Evolutionary conservation across 371 early-diverging fungal genomes (phyloP).

Genomic region (Mortierella sp.): DNA sequence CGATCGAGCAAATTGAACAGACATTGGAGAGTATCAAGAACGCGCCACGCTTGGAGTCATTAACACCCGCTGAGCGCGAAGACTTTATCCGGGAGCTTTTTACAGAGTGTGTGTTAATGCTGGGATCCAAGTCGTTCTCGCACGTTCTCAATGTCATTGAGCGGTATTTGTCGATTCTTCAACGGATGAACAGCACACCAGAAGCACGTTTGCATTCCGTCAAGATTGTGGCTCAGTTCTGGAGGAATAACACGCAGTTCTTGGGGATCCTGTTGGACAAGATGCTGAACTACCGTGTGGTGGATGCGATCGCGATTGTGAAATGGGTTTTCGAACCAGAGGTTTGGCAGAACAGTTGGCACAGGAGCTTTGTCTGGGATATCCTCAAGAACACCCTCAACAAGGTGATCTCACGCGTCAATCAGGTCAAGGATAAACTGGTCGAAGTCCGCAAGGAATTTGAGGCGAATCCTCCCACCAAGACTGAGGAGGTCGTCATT

Average conservation of each 20-base stretch:
- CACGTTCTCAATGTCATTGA: slow-evolving; percentile 93
- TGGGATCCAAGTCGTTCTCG: slow-evolving; percentile 93
- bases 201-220: slow-evolving; percentile 77
- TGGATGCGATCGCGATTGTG: slow-evolving; percentile 85
- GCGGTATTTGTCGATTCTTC: slow-evolving; percentile 76
- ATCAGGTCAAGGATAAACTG: slow-evolving; percentile 73
- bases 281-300: slow-evolving; percentile 90
- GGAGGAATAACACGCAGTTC: slow-evolving; percentile 87
- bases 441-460: slow-evolving; percentile 54
- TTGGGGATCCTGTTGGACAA: slow-evolving; percentile 90
- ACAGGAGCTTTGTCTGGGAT: slow-evolving; percentile 78
- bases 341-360: slow-evolving; percentile 61
- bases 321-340: slow-evolving; percentile 76
- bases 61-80: slow-evolving; percentile 56
- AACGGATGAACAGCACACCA: slow-evolving; percentile 66
- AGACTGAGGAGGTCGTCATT: slow-evolving; percentile 53
- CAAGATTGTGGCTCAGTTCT: slow-evolving; percentile 81
- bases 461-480: slow-evolving; percentile 53
- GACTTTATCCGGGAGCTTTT: slow-evolving; percentile 74
- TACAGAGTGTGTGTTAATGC: slow-evolving; percentile 81
- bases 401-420: slow-evolving; percentile 86
- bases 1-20: slow-evolving; percentile 70
- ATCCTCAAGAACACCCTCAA: slow-evolving; percentile 80
- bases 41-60: slow-evolving; percentile 45
- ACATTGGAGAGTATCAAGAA: slow-evolving; percentile 59